Evolutionary conservation across 306 rosid genomes (phyloP), one percentile per base, ranked within the genome.

Genomic region (Luffa acutangula): DNA sequence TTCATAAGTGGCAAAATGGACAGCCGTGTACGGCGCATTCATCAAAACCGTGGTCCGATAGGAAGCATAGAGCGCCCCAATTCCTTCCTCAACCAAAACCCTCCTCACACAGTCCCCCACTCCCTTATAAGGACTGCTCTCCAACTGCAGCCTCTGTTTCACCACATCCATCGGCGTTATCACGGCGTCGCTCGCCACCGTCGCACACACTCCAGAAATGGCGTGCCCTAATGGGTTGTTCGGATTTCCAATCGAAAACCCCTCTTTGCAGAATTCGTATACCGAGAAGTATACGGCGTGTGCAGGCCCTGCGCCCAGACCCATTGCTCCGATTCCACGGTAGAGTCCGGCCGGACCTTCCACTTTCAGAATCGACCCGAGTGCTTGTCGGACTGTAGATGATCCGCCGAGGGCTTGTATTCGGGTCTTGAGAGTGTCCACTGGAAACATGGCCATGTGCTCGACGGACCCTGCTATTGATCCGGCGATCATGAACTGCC

Each of bases 131-230:
- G 87, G 93, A 64, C 96, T 92, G 8, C 85, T 86, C 73, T 87
- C 73, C 87, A 94, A 54, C 80, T 94, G 98, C 88, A 92, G 77
- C 78, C 98, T 85, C 91, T 94, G 98, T 81, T 94, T 94, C 84
- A 94, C 98, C 91, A 94, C 78, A 46, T 94, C 98, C 98, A 92
- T 88, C 0, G 98, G 98, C 8, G 98, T 94, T 7, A 94, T 84
- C 83, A 92, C 97, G 0, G 98, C 90, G 43, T 94, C 98, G 34
- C 98, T 92, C 18, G 87, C 81, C 12, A 94, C 87, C 1, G 97
- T 92, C 2, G 98, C 98, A 3, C 87, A 88, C 0, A 94, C 92
- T 10, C 98, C 98, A 0, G 98, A 87, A 13, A 72, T 78, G 0
- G 94, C 98, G 45, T 92, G 93, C 1, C 84, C 93, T 0, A 36